Conservation (phyloP, 768 basidiomycete species). For the Auriscalpium microsporum region DNA sequence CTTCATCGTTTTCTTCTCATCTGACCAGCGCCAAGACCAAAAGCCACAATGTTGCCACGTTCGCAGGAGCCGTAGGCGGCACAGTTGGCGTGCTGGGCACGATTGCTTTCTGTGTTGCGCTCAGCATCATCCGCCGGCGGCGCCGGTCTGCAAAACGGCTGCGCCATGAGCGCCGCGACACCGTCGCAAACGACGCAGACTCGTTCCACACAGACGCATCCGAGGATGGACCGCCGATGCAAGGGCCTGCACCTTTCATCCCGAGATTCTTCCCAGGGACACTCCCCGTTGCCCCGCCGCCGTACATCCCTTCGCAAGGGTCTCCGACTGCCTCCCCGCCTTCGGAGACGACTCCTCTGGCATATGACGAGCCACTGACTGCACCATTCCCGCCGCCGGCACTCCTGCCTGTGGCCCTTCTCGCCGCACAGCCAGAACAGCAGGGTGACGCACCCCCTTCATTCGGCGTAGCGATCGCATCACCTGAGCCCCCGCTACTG, state of each 20-base stretch:
- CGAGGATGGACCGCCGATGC: constrained; percentile 27
- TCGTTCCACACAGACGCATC: constrained; percentile 23
- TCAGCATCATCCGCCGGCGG: constrained; percentile 44
- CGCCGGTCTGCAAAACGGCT: constrained; percentile 33
- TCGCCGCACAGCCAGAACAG: constrained; percentile 10
- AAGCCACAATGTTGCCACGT: constrained; percentile 32
- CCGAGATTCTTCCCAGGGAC: constrained; percentile 53
- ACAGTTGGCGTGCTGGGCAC: constrained; percentile 42
- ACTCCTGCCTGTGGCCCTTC: constrained; percentile 1
- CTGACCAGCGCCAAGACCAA: constrained; percentile 9
- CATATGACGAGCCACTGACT: constrained; percentile 18
- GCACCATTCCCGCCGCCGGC: constrained; percentile 3
- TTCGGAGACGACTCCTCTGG: constrained; percentile 12
- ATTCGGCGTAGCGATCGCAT: constrained; percentile 19
- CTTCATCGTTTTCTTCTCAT: constrained; percentile 12
- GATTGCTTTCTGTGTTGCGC: constrained; percentile 38
- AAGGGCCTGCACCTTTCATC: constrained; percentile 40
- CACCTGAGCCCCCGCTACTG: constrained; percentile 20
- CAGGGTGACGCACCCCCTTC: constrained; percentile 18
- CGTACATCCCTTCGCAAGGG: constrained; percentile 28
- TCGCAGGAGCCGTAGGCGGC: constrained; percentile 46
- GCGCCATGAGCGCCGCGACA: constrained; percentile 19
- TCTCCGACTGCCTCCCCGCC: constrained; percentile 12
- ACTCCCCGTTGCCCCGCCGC: constrained; percentile 31
- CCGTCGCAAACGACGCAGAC: constrained; percentile 15